Conservation (phyloP, 2,329 filamentous ascomycete species). For the Fusarium sp. region DNA sequence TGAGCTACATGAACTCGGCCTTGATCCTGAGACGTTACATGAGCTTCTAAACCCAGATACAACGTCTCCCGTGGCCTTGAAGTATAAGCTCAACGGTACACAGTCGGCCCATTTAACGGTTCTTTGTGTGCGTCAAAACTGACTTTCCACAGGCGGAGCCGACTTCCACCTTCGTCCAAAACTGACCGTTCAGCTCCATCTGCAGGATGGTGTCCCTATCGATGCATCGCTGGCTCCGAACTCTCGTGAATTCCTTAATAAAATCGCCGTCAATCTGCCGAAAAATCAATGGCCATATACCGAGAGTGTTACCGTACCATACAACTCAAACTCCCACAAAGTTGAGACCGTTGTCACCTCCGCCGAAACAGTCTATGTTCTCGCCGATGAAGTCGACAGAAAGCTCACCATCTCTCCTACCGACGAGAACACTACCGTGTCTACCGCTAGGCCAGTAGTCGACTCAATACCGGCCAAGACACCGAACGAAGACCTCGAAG, state of each 20-base stretch:
- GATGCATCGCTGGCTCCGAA: slow-evolving; percentile 73
- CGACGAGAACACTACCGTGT: neutral
- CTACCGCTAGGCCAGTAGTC: neutral
- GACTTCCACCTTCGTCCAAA: slow-evolving; percentile 68
- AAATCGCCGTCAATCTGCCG: slow-evolving; percentile 60
- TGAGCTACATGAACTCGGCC: slow-evolving; percentile 75
- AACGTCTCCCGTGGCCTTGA: slow-evolving; percentile 57
- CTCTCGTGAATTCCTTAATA: slow-evolving; percentile 70
- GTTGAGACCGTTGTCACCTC: slow-evolving; percentile 3
- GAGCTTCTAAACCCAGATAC: slow-evolving; percentile 66
- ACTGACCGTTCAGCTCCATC: slow-evolving; percentile 73
- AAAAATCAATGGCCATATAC: slow-evolving; percentile 14
- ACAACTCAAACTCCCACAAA: slow-evolving; percentile 5
- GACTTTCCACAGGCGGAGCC: slow-evolving; percentile 45
- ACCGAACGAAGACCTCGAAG: neutral
- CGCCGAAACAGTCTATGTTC: slow-evolving; percentile 11
- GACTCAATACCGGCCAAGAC: neutral
- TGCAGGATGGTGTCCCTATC: slow-evolving; percentile 71
- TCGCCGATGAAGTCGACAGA: slow-evolving; percentile 15
- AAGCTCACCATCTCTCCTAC: slow-evolving; percentile 19
- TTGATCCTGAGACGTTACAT: slow-evolving; percentile 75
- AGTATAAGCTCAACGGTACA: slow-evolving; percentile 65
- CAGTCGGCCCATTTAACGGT: slow-evolving; percentile 17
- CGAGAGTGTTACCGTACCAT: slow-evolving; percentile 5
- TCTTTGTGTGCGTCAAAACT: slow-evolving; percentile 11